These are phyloP conservation scores for Aphanomyces euteiches DNA, from an alignment of 352 stramenopile genomes.

Conservation along the genomic window DNA sequence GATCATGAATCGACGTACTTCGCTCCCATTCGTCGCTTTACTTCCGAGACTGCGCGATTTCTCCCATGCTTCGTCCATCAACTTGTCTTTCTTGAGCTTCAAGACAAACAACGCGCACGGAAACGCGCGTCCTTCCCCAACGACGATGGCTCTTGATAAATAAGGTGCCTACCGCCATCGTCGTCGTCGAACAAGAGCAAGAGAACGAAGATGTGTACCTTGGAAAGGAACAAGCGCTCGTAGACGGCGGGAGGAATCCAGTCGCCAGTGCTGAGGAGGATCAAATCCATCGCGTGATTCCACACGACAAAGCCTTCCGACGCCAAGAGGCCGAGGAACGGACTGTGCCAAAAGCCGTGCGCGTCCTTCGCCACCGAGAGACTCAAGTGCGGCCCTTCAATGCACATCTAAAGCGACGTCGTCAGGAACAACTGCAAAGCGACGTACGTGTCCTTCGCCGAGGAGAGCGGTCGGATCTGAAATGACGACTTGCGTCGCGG, in stretches of 20 bases:
- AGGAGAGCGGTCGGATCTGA: conserved; percentile 41
- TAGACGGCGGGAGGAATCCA: conserved; percentile 65
- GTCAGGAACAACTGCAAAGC: neutral
- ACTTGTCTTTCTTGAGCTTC: conserved; percentile 36
- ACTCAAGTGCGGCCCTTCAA: conserved; percentile 4
- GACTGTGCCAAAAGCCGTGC: conserved; percentile 55
- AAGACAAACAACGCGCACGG: conserved; percentile 75
- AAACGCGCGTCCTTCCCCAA: conserved; percentile 66
- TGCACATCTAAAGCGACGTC: neutral
- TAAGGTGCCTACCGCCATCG: conserved; percentile 38
- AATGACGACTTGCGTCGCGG: conserved; percentile 54
- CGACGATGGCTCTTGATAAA: conserved; percentile 58
- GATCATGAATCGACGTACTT: neutral
- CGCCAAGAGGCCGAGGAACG: conserved; percentile 57
- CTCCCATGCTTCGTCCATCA: conserved; percentile 8
- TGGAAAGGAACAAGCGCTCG: conserved; percentile 45
- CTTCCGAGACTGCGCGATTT: conserved; percentile 10
- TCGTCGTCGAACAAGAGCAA: neutral
- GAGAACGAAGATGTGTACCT: conserved; percentile 2
- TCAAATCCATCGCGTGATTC: conserved; percentile 56
- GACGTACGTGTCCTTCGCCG: conserved; percentile 1
- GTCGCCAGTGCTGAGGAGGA: conserved; percentile 71
- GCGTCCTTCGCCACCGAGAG: conserved; percentile 9
- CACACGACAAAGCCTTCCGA: conserved; percentile 72
- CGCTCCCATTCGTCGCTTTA: neutral